Percentiles rank a stretch among this genome's conserved stretches.
Conservation (phyloP, 2,329 filamentous ascomycete species). For the Aspergillus tanneri region DNA sequence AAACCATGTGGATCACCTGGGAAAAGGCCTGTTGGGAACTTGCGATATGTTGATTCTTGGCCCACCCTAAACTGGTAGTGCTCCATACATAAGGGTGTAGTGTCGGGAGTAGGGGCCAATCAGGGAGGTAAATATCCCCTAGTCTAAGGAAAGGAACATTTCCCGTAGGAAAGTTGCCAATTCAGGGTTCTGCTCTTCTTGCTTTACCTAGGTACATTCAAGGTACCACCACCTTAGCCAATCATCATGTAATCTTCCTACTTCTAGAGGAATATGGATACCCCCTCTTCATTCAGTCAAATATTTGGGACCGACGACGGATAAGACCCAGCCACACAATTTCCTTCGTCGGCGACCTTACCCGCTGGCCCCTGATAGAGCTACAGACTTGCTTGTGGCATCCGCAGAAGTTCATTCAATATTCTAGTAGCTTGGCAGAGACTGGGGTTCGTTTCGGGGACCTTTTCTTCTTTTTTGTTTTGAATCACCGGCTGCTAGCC, state of each 20-base stretch:
- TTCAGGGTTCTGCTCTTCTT: background rate
- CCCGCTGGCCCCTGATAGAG: too few relatives aligned
- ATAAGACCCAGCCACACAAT: background rate
- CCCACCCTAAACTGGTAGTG: too few relatives aligned
- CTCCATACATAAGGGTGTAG: too few relatives aligned
- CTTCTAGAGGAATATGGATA: background rate
- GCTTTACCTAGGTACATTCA: too few relatives aligned
- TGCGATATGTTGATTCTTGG: too few relatives aligned
- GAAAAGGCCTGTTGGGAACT: background rate
- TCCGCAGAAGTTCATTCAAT: conserved; percentile 6
- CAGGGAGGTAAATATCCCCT: background rate
- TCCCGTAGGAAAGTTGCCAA: background rate
- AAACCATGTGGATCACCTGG: conserved; percentile 5
- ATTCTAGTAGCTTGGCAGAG: conserved; percentile 14
- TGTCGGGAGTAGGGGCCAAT: conserved; percentile 1
- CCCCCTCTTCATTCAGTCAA: background rate
- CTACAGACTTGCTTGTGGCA: too few relatives aligned
- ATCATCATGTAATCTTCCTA: background rate
- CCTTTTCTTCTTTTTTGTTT: background rate
- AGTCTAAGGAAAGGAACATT: conserved; percentile 7
- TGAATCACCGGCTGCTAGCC: background rate
- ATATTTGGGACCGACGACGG: background rate
- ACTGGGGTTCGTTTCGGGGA: conserved; percentile 3
- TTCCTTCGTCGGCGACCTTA: background rate
- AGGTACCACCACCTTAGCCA: too few relatives aligned